phyloP scores from a whole-genome alignment of 2,329 filamentous ascomycete species.

The Penicillium sp. region DNA sequence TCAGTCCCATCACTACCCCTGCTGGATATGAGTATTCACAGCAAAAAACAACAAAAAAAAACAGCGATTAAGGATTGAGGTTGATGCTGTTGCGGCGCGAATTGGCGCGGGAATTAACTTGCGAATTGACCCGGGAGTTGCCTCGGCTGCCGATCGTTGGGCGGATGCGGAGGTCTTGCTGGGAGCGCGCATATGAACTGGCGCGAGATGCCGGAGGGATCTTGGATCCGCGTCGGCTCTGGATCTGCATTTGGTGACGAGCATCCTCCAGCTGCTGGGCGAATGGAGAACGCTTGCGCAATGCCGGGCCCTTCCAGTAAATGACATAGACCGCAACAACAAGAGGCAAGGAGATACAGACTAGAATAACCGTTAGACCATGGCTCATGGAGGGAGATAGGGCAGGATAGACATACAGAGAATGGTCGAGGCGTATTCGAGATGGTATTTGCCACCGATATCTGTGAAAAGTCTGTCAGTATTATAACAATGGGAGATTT shows the following conservation, averaged over 20 bases:
- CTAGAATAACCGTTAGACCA: not conserved
- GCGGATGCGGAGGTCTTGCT: slow-evolving; percentile 41
- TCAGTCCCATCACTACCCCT: not conserved
- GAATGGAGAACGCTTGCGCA: slow-evolving; percentile 63
- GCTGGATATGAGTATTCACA: not conserved
- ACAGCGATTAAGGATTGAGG: not conserved
- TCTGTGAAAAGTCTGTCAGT: slow-evolving; percentile 36
- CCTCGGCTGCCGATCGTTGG: slow-evolving; percentile 37
- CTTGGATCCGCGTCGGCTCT: slow-evolving; percentile 34
- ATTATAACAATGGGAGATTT: not conserved
- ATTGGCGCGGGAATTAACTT: slow-evolving; percentile 32
- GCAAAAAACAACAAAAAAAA: not conserved
- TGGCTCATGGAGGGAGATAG: not conserved
- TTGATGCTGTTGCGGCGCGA: slow-evolving; percentile 33
- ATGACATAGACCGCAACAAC: slow-evolving; percentile 65
- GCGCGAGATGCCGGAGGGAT: slow-evolving; percentile 38
- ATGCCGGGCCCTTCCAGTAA: slow-evolving; percentile 62
- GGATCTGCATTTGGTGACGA: slow-evolving; percentile 32
- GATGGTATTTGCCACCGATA: slow-evolving; percentile 55
- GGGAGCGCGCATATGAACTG: slow-evolving; percentile 41
- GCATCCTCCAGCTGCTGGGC: slow-evolving; percentile 61
- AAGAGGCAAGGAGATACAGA: slow-evolving; percentile 60
- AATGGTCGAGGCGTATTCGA: slow-evolving; percentile 64
- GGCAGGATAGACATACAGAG: slow-evolving; percentile 40
- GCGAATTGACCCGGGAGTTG: slow-evolving; percentile 36